Percentiles rank a stretch among this genome's conserved stretches.
These are phyloP conservation scores for Penicillium herquei DNA, from an alignment of 495 filamentous ascomycete species.

Conservation along the genomic window DNA sequence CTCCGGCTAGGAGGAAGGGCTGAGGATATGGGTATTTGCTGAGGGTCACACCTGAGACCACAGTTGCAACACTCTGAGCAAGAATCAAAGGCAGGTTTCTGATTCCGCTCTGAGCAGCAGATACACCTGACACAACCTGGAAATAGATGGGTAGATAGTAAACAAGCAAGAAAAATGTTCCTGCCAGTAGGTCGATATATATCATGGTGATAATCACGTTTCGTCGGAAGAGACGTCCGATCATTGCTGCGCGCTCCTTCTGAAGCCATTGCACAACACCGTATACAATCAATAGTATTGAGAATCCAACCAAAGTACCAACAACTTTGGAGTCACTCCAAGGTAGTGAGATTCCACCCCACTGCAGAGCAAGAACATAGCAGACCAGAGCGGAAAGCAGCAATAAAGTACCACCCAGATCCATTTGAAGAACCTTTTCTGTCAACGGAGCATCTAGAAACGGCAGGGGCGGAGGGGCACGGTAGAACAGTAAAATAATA, in stretches of 20 bases:
- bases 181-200: slow-evolving; percentile 36
- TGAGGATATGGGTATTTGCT: slow-evolving; percentile 19
- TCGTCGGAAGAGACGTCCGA: slow-evolving; percentile 34
- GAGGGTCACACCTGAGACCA: slow-evolving; percentile 26
- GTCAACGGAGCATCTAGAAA: slow-evolving; percentile 10
- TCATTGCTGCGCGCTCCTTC: slow-evolving; percentile 30
- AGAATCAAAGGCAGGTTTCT: slow-evolving; percentile 52
- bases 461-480: slow-evolving; percentile 24
- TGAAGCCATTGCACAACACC: slow-evolving; percentile 27
- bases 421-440: slow-evolving; percentile 34
- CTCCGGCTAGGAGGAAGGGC: slow-evolving; percentile 18
- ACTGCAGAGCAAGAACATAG: slow-evolving; percentile 63
- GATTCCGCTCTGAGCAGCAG: slow-evolving; percentile 49
- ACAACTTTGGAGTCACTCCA: slow-evolving; percentile 28
- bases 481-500: slow-evolving; percentile 42
- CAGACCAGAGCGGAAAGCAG: slow-evolving; percentile 54
- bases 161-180: slow-evolving; percentile 45
- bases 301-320: slow-evolving; percentile 43
- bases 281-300: slow-evolving; percentile 25
- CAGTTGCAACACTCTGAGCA: slow-evolving; percentile 20
- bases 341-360: slow-evolving; percentile 15
- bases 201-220: slow-evolving; percentile 37
- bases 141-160: slow-evolving; percentile 69
- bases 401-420: slow-evolving; percentile 50
- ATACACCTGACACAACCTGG: slow-evolving; percentile 47